Evolutionary conservation across 352 stramenopile genomes (phyloP), one percentile per base, ranked within the genome.

Genomic region (Pythium scleroteichum): DNA sequence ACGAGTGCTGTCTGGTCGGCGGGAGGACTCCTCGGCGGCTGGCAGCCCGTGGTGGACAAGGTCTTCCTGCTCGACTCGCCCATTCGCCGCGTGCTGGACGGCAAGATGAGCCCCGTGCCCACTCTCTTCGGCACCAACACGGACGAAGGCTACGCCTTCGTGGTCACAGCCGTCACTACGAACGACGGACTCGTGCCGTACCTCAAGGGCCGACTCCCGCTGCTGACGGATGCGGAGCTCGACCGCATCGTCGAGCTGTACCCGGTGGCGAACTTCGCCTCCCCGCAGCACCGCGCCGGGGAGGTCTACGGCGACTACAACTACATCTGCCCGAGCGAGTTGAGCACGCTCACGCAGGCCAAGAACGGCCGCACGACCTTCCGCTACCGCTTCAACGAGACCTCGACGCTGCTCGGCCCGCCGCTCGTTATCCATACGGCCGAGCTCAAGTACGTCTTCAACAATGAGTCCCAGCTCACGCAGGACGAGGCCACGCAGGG

Each of bases 381-480:
- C 46, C 56, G 47, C 24, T 64, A 57, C 56, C 56, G 47, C 24
- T 64, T 64, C 38, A 56, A 57, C 39, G 14, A 64, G 46, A 64
- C 56, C 12, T 44, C 29, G 23, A 52, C 13, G 1, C 6, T 17
- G 33, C 2, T 27, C 19, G 56, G 56, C 3, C 20, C 10, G 1
- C 35, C 46, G 38, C 56, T 50, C n/a, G 22, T n/a, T 0, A 3
- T 57, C 35, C 56, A 64, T 47, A 52, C 46, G n/a, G 35, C 24
- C 17, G 56, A 64, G 16, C 20, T 64, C 12, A 1, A n/a, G 8
- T 64, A 52, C 20, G 47, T 64, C 17, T 64, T 64, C 38, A 59
- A 53, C 40, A 40, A 38, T 20, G 41, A 49, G 20, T 42, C 32
- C 4, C 24, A 12, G 12, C 39, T 59, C 7, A 4, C 50, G 26